phyloP scores from a whole-genome alignment of 2,329 filamentous ascomycete species.

The Sporothrix euskadiensis region DNA sequence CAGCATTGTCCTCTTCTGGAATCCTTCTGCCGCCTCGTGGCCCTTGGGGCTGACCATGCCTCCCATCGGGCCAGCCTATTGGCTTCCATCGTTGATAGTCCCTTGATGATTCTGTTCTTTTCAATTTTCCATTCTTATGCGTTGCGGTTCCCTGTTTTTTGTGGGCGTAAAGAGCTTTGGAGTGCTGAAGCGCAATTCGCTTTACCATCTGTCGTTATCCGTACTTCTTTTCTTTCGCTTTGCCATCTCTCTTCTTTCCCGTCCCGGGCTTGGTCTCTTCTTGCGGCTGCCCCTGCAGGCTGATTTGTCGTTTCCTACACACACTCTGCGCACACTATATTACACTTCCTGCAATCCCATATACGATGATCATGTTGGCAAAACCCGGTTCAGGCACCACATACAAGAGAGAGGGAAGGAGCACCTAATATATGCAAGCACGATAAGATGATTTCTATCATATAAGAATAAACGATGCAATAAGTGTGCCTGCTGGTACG shows the following conservation, averaged over 20 bases:
- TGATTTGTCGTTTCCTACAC: not conserved
- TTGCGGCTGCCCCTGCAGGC: not conserved
- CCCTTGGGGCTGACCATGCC: not conserved
- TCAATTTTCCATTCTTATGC: slow-evolving; percentile 5
- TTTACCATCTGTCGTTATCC: not conserved
- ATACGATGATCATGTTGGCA: slow-evolving; percentile 19
- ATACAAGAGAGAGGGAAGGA: not conserved
- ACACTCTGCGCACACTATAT: not conserved
- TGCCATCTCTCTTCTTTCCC: not conserved
- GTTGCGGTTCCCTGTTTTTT: not conserved
- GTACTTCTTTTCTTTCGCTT: not conserved
- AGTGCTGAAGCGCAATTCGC: not conserved
- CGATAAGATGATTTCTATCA: slow-evolving; percentile 5
- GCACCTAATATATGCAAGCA: not conserved
- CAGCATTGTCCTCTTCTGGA: not conserved
- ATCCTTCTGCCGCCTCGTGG: not conserved
- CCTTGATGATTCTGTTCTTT: not conserved
- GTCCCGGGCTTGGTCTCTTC: not conserved
- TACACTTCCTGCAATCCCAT: not conserved
- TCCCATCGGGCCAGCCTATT: not conserved
- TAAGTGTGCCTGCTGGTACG: not conserved
- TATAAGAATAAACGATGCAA: not conserved
- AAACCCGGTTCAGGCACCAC: slow-evolving; percentile 11
- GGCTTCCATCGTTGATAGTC: not conserved
- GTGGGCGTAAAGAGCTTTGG: not conserved